Percentiles rank a stretch among this genome's conserved stretches.
These are phyloP conservation scores for Aspergillus sp. DNA, from an alignment of 2,329 filamentous ascomycete genomes.

Conservation along the genomic window DNA sequence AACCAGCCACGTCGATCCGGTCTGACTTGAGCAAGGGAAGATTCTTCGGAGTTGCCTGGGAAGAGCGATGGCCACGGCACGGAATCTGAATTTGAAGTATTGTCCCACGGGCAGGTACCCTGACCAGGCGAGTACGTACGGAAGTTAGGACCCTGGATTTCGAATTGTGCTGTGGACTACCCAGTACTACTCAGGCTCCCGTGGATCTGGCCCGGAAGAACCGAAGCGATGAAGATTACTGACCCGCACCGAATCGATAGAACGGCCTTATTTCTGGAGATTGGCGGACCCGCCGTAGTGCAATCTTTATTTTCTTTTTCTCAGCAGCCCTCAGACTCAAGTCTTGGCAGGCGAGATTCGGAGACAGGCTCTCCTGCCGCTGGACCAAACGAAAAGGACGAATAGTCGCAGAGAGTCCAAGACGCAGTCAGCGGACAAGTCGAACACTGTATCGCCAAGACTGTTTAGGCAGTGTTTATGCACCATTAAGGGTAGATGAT, in stretches of 20 bases:
- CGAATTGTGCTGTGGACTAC: neutral
- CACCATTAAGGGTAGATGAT: slow-evolving; percentile 18
- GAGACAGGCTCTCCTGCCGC: too few relatives aligned
- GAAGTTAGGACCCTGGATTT: neutral
- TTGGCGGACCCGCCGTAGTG: neutral
- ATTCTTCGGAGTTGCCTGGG: neutral
- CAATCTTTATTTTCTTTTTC: neutral
- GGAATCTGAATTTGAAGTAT: neutral
- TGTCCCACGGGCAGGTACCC: neutral
- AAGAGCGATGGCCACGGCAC: neutral
- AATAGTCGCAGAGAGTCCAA: neutral
- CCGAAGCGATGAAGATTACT: slow-evolving; percentile 1
- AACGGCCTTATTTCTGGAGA: neutral
- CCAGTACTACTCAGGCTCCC: neutral
- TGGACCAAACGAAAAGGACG: neutral
- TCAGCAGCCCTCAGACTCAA: neutral
- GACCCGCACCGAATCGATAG: neutral
- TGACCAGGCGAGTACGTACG: neutral
- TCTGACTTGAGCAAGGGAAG: neutral
- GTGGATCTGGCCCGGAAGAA: neutral
- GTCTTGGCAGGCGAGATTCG: too few relatives aligned
- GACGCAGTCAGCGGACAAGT: neutral
- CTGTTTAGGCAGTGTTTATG: slow-evolving; percentile 11
- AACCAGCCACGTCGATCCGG: slow-evolving; percentile 7
- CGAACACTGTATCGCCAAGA: slow-evolving; percentile 15